Conservation (phyloP, 208 protist genomes). For the Spongospora subterranea region DNA sequence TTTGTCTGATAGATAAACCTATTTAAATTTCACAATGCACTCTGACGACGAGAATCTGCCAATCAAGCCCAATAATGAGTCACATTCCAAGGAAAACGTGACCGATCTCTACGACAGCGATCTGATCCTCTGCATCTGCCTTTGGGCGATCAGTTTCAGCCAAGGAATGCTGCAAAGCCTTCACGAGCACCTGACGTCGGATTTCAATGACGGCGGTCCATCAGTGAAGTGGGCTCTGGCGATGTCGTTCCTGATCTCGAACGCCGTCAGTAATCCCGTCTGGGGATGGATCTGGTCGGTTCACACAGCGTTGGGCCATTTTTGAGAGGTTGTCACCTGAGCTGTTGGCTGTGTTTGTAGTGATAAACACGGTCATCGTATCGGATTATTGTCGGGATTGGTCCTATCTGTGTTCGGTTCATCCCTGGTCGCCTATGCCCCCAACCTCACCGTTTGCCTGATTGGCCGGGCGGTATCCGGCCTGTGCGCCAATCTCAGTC, state of each 20-base stretch:
- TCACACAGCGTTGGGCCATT: background rate
- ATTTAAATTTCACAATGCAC: too few species aligned
- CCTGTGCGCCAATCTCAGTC: background rate
- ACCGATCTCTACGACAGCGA: background rate
- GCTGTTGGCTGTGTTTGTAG: background rate
- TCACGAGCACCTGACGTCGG: background rate
- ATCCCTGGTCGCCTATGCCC: background rate
- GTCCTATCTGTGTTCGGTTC: background rate
- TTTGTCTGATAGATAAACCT: too few species aligned
- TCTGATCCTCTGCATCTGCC: background rate
- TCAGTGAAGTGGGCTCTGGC: background rate
- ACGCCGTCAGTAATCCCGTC: background rate
- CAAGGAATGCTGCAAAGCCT: background rate
- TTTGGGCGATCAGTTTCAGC: background rate
- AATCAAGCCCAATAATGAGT: too few species aligned
- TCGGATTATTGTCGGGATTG: background rate
- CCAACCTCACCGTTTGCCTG: background rate
- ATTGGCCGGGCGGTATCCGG: background rate
- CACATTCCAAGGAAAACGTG: too few species aligned
- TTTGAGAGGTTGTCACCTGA: background rate
- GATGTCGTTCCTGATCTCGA: background rate
- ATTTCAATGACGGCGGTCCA: background rate
- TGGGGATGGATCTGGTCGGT: slow-evolving; percentile 20
- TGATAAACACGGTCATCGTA: background rate
- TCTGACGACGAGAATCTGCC: too few species aligned